Base-by-base conservation (phyloP, 768 basidiomycete species). In the Serpula lacrymans region DNA sequence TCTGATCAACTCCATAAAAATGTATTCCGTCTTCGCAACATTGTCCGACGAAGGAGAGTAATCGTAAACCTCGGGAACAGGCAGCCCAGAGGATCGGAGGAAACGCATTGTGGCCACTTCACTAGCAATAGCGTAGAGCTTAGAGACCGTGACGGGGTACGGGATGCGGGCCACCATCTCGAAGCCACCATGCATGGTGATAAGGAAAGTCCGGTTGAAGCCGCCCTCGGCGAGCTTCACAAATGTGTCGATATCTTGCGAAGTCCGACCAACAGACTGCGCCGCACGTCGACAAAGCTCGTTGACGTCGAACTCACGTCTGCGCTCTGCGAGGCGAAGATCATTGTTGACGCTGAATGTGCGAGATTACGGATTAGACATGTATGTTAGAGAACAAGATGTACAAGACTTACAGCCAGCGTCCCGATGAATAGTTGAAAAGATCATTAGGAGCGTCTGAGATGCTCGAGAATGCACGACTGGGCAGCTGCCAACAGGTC, bases 321-420 rank as follows among this genome's bases (percentile, higher is more conserved):
- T 70, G 39, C 69, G 73, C 59, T 78, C 72, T 59, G 46, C 52
- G 47, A 49, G 71, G 52, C 71, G 74, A 65, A 74, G 70, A 43
- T 35, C 63, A 43, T 70, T 55, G 57, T 74, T 72, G 50, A 60
- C 29, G 40, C 69, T 71, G 55, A 57, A 60, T 28, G 48, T 31
- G 37, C 43, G 29, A 39, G 45, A 59, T 47, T 46, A 59, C 30
- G 45, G 47, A 37, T 64, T 48, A 59, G 58, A 59, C 21, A 52
- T 51, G 55, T 50, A 55, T 42, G 30, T 20, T 34, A 49, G 33
- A 50, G 50, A 51, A 57, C 37, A 57, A 37, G 9, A 56, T 55
- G 57, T 52, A 56, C 46, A 45, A 58, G 55, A 62, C 64, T 69
- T 64, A 67, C 70, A 71, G 24, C 64, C 64, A 72, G 4, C 60